These are phyloP conservation scores for Basidiobolus meristosporus DNA, from an alignment of 371 early-diverging fungal species.

Conservation along the genomic window DNA sequence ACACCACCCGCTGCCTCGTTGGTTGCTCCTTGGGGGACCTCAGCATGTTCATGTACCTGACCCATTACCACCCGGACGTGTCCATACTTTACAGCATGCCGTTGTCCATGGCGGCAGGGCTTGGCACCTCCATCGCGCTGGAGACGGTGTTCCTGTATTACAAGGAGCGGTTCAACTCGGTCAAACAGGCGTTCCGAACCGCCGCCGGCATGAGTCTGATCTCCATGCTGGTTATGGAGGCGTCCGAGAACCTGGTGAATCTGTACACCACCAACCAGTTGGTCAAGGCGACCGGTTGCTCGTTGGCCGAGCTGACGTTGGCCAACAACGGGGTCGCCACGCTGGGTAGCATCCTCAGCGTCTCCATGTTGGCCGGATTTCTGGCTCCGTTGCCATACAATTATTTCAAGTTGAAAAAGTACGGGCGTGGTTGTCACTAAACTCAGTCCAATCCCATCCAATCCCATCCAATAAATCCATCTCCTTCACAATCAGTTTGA, in stretches of 20 bases:
- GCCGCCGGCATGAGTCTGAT: slow-evolving; percentile 32
- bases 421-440: slow-evolving; percentile 15
- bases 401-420: slow-evolving; percentile 24
- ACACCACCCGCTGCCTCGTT: slow-evolving; percentile 24
- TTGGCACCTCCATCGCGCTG: slow-evolving; percentile 20
- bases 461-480: too few relatives aligned
- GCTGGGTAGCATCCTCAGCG: slow-evolving; percentile 8
- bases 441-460: too few relatives aligned
- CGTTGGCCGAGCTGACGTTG: too few relatives aligned
- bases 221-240: slow-evolving; percentile 33
- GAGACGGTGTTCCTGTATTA: slow-evolving; percentile 17
- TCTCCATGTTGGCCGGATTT: slow-evolving; percentile 20
- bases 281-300: too few relatives aligned
- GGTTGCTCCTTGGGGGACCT: slow-evolving; percentile 30
- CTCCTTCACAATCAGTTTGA: too few relatives aligned
- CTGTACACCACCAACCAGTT: slow-evolving; percentile 13
- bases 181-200: slow-evolving; percentile 18
- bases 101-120: slow-evolving; percentile 25
- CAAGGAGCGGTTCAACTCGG: slow-evolving; percentile 7
- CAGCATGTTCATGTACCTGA: slow-evolving; percentile 24
- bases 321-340: too few relatives aligned
- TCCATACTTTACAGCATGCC: slow-evolving; percentile 15
- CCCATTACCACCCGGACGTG: slow-evolving; percentile 15
- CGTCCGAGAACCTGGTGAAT: slow-evolving; percentile 23
- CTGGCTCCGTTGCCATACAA: slow-evolving; percentile 27